Evolutionary conservation across 1,284 basidiomycete genomes (phyloP), one percentile per base, ranked within the genome.

Genomic region (Rhodotorula glutinis): DNA sequence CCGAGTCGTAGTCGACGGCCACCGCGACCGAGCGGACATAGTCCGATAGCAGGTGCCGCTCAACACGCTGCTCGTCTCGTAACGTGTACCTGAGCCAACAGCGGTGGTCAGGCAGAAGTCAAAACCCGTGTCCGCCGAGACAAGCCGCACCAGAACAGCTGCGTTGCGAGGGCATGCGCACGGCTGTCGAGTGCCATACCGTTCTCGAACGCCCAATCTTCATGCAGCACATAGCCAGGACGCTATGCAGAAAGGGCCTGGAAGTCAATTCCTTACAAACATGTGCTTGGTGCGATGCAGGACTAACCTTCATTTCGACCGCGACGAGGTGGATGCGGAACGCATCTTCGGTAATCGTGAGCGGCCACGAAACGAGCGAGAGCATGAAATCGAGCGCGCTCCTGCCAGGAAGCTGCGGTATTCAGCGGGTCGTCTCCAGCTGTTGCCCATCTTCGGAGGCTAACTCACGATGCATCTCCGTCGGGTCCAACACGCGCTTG

Each of bases 351-450:
- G 27, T 14, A 2, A 13, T 2, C 9, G 17, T n/a, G 16, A 51
- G 59, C 14, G 59, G 41, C 51, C 59, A 60, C 13, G 51, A 41
- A 7, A 53, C 59, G 3, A 60, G 29, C 8, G 59, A 53, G n/a
- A 60, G 29, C 9, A 41, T 44, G 25, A 53, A 43, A 29, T 60
- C 59, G 23, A 60, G 41, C 2, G 59, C 59, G 41, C 59, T 60
- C 49, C 51, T 60, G 51, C 17, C 2, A 27, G 3, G 4, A 0
- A 11, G 33, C 7, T 38, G 33, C 33, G 33, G 7, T 38, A 11
- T 11, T 38, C 33, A 38, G 33, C 33, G 5, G 7, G 33, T 5
- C 33, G 11, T 5, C 11, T 7, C 33, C 33, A 38, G 7, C 11
- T 38, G 33, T 38, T 55, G 21, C 3, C 16, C 5, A 23, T 2